Base-by-base conservation (phyloP, 2,329 filamentous ascomycete genomes). In the Penicillium palitans region DNA sequence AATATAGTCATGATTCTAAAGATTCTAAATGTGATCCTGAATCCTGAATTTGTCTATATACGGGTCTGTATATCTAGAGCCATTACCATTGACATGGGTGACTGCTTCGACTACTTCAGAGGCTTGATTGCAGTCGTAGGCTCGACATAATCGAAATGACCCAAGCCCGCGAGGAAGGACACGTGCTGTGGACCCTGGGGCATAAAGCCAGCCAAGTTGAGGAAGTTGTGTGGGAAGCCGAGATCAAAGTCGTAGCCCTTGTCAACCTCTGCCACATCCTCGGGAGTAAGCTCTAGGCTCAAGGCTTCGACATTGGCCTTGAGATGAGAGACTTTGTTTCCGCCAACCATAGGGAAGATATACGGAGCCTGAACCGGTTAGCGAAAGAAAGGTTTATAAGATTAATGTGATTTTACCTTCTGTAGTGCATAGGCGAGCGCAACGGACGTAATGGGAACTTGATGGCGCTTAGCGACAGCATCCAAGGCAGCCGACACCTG, bases 221-320 rank as follows among this genome's bases (percentile, higher is more conserved):
- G 24, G 41, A 65, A 63, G n/a, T 33, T 76, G 67, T 72, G 69
- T 0, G 84, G 84, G 71, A 85, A 87, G 0, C 85, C 84, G 12
- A 78, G 35, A 12, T 86, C 80, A 57, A 87, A 87, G 1, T 75
- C 67, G 27, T 73, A 71, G 5, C 80, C 79, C 2, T 65, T 68
- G 59, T 87, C 84, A 54, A 87, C 81, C 58, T 80, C 76, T 29
- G 75, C 70, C 9, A 87, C 74, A 53, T 88, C 82, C 8, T 83
- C 78, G 0, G 80, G 73, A 0, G 78, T 79, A 50, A 87, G 71
- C 25, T 70, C 64, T 29, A 87, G 68, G 3, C 70, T 76, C 46
- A 87, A 65, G 0, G 80, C 83, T 62, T 79, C 73, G 57, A 87
- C 83, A 63, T 84, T 87, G 24, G 76, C 76, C 52, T 78, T 68